These are phyloP conservation scores for Cyamopsis tetragonoloba DNA, from an alignment of 306 rosid genomes.

Conservation along the genomic window DNA sequence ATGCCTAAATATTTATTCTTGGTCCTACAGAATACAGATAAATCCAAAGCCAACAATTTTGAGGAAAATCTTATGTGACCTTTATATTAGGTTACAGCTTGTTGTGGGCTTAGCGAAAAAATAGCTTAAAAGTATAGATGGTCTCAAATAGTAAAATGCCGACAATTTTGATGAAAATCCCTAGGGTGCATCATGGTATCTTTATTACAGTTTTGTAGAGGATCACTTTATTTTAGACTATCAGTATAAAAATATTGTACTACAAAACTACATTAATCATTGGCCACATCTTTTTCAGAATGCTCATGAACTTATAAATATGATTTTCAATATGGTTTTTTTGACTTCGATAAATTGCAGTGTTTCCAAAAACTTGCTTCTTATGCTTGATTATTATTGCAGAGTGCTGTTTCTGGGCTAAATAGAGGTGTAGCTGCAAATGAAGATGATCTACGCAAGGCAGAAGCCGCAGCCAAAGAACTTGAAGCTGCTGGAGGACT, in stretches of 20 bases:
- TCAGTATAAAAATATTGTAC: neutral
- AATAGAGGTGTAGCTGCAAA: constrained; percentile 92
- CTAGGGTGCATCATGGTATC: neutral
- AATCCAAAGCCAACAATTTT: neutral
- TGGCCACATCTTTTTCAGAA: neutral
- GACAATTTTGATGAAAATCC: too few relatives aligned
- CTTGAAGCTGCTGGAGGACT: constrained; percentile 70
- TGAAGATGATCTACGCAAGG: constrained; percentile 75
- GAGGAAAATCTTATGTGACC: neutral
- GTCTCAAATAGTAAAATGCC: too few relatives aligned
- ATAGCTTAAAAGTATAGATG: too few relatives aligned
- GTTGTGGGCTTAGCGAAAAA: neutral
- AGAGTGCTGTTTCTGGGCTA: constrained; percentile 88
- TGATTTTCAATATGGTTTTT: neutral
- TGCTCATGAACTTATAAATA: neutral
- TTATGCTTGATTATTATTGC: constrained; percentile 27
- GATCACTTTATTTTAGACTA: neutral
- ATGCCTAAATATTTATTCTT: neutral
- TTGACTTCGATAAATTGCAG: neutral
- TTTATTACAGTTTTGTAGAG: neutral
- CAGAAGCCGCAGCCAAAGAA: constrained; percentile 83
- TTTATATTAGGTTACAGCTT: neutral
- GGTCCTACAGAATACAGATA: neutral
- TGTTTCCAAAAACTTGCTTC: neutral
- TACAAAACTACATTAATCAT: neutral